Evolutionary conservation across 164 flowering plant genomes (phyloP).

Genomic region (Chimonanthus salicifolius): DNA sequence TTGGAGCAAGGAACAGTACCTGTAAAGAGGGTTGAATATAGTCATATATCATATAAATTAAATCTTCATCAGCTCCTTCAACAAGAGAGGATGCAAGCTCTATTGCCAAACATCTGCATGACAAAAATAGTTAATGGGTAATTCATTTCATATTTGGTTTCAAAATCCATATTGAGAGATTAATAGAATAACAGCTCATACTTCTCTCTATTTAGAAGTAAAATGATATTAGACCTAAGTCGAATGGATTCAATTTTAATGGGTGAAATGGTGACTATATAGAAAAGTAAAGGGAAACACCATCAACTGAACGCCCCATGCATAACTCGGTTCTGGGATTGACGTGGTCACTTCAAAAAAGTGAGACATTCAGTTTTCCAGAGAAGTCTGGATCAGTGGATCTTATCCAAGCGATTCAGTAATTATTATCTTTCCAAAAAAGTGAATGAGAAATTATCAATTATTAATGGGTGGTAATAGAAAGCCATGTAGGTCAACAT

Average conservation of each 20-base stretch:
- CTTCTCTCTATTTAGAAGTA: neutral
- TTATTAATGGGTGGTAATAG: too few relatives aligned
- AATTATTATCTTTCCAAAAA: too few relatives aligned
- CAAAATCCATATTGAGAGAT: neutral
- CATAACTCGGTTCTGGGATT: too few relatives aligned
- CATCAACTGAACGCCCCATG: neutral
- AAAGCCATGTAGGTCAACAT: too few relatives aligned
- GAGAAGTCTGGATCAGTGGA: too few relatives aligned
- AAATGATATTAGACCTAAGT: neutral
- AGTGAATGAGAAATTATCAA: too few relatives aligned
- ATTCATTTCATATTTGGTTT: neutral
- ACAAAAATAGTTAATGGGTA: neutral
- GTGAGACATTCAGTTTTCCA: too few relatives aligned
- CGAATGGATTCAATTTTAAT: too few relatives aligned
- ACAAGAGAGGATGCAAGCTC: constrained; percentile 66
- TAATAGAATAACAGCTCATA: too few relatives aligned
- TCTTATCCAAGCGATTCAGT: too few relatives aligned
- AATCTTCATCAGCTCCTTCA: constrained; percentile 70
- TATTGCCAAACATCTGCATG: constrained; percentile 48
- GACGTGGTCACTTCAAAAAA: too few relatives aligned
- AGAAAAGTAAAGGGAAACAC: neutral
- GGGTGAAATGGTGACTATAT: too few relatives aligned
- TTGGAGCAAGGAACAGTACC: constrained; percentile 30
- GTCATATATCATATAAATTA: constrained; percentile 47
- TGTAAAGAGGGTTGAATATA: constrained; percentile 37